Evolutionary conservation across 116 monocot species (phyloP).

Genomic region (Phalaenopsis hybrid): DNA sequence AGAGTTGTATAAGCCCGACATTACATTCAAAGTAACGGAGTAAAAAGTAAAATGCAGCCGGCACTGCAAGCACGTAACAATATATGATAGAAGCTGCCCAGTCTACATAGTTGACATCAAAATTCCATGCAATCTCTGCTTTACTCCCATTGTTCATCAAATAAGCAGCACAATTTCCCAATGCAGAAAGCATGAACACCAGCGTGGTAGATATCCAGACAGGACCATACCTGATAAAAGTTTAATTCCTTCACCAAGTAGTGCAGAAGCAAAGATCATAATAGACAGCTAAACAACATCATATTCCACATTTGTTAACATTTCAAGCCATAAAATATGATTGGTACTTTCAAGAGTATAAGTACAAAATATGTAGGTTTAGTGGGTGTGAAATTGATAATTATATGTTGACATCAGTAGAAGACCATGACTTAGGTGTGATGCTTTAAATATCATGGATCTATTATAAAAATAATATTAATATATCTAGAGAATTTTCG

Average conservation of each 20-base stretch:
- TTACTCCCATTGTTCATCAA: conserved; percentile 48
- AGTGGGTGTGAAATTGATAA: background rate
- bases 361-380: background rate
- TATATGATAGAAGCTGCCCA: conserved; percentile 78
- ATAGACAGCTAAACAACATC: background rate
- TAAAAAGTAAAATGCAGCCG: conserved; percentile 75
- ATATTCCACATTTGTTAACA: background rate
- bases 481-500: too few species aligned
- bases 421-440: background rate
- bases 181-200: conserved; percentile 65
- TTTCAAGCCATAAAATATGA: background rate
- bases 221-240: conserved; percentile 59
- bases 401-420: background rate
- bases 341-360: background rate
- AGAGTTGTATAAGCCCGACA: conserved; percentile 57
- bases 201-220: conserved; percentile 91
- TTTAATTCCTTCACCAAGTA: conserved; percentile 8
- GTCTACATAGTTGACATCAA: conserved; percentile 84
- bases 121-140: conserved; percentile 48
- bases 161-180: conserved; percentile 86
- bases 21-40: conserved; percentile 68
- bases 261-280: background rate
- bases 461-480: too few species aligned
- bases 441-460: background rate
- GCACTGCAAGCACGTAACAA: conserved; percentile 56